Evolutionary conservation across 495 filamentous ascomycete species (phyloP).

Genomic region (Friedmanniomyces simplex): DNA sequence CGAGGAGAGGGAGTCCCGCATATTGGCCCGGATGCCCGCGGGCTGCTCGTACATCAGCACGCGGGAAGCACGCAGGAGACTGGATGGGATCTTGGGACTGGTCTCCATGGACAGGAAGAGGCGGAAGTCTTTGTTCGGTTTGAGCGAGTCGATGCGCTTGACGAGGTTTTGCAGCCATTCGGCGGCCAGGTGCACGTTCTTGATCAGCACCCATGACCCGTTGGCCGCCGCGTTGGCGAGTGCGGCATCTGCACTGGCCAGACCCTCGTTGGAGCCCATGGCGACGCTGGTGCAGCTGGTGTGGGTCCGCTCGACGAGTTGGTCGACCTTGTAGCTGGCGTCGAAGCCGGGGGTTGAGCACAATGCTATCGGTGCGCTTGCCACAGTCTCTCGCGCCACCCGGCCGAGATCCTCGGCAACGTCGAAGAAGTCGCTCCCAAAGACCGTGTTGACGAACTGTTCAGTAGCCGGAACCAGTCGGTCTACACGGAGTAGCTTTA

Average conservation of each 20-base stretch:
- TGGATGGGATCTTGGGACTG: slow-evolving; percentile 93
- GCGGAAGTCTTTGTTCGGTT: slow-evolving; percentile 87
- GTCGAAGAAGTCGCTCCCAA: slow-evolving; percentile 75
- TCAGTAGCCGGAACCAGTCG: slow-evolving; percentile 88
- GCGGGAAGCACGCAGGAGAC: slow-evolving; percentile 81
- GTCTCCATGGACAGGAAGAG: slow-evolving; percentile 98
- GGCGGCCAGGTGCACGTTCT: slow-evolving; percentile 96
- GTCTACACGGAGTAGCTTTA: slow-evolving; percentile 92
- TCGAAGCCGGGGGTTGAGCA: slow-evolving; percentile 95
- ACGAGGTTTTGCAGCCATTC: slow-evolving; percentile 94
- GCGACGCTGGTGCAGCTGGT: slow-evolving; percentile 89
- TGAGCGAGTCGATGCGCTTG: slow-evolving; percentile 90
- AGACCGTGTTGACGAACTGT: slow-evolving; percentile 77
- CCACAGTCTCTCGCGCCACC: slow-evolving; percentile 71
- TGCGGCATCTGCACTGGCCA: slow-evolving; percentile 86
- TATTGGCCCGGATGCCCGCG: slow-evolving; percentile 91
- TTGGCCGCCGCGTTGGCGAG: slow-evolving; percentile 85
- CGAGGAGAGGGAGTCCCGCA: slow-evolving; percentile 91
- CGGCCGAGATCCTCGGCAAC: slow-evolving; percentile 73
- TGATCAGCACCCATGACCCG: slow-evolving; percentile 93
- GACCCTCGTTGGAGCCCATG: slow-evolving; percentile 94
- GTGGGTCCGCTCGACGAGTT: slow-evolving; percentile 70
- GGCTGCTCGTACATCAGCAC: slow-evolving; percentile 98
- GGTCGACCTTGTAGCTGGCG: slow-evolving; percentile 97
- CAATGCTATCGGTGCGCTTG: slow-evolving; percentile 77